Base-by-base conservation (phyloP, 2,329 filamentous ascomycete genomes). In the Ilyonectria sp. region DNA sequence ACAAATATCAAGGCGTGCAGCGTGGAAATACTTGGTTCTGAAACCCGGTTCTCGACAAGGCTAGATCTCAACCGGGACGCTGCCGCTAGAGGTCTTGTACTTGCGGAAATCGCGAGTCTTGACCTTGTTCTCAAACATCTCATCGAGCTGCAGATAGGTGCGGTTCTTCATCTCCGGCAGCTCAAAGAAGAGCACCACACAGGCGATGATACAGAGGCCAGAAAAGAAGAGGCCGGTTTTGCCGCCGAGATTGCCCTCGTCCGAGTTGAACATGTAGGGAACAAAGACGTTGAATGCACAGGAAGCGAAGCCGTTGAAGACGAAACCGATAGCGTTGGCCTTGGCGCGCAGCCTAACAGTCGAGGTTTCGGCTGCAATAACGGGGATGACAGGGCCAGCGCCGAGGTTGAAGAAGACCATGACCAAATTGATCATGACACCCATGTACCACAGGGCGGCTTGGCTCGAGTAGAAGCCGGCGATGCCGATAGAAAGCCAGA, bases 401-500 rank as follows among this genome's bases (percentile, higher is more conserved):
- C 46, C 35, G 35, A 40, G 35, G 35, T 40, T 40, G 35, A 40
- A 40, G 35, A 40, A 40, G 35, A 40, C 35, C 35, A 40, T 40
- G 35, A 40, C 35, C 35, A 40, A 13, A 15, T 40, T 40, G 35
- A 40, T 40, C 35, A 40, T 40, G 17, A 40, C 4, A 6, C 35
- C 35, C 35, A 40, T 40, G 35, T 40, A 40, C 35, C 35, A 40
- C 10, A 40, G 35, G 35, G 35, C 35, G 35, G 35, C 11, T 40
- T 40, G 35, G 9, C 35, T 40, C 35, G 35, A 40, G 35, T 40
- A 40, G 35, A 40, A 40, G 10, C 35, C 35, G 35, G 35, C 35
- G 35, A 40, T 40, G 11, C 61, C 61, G 46, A 59, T 37, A 19
- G 47, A 43, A 1, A 49, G 33, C 62, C 55, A 60, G 10, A 60